phyloP scores from a whole-genome alignment of 345 rosid species.

The Brassica carinata region DNA sequence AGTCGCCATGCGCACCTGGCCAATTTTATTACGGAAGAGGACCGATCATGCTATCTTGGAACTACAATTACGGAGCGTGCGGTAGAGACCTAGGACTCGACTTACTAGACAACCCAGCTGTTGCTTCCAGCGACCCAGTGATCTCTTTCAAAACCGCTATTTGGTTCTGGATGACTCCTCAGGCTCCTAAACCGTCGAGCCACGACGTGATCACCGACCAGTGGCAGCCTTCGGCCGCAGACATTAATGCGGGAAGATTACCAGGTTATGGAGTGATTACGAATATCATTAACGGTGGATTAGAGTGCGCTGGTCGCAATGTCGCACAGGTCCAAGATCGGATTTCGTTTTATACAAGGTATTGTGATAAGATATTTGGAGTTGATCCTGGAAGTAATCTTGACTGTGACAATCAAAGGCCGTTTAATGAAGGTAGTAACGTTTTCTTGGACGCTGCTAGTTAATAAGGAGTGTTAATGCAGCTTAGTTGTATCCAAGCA shows the following conservation, averaged over 20 bases:
- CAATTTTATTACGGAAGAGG: background rate
- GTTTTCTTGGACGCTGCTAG: slow-evolving; percentile 26
- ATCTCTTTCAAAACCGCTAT: background rate
- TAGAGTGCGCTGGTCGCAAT: background rate
- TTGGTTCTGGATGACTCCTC: background rate
- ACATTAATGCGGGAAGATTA: background rate
- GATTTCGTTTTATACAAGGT: slow-evolving; percentile 66
- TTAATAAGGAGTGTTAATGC: background rate
- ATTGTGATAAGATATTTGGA: slow-evolving; percentile 51
- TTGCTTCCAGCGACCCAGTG: background rate
- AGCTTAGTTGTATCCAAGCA: slow-evolving; percentile 20
- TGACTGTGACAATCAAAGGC: slow-evolving; percentile 58
- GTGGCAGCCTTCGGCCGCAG: background rate
- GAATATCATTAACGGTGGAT: background rate
- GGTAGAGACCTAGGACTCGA: background rate
- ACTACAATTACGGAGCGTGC: background rate
- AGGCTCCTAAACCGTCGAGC: background rate
- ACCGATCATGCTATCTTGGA: background rate
- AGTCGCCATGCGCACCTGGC: background rate
- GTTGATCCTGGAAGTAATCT: slow-evolving; percentile 58
- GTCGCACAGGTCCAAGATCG: slow-evolving; percentile 46
- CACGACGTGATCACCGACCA: background rate
- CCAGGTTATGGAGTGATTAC: background rate
- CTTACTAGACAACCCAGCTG: background rate
- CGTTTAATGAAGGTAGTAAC: slow-evolving; percentile 28